Evolutionary conservation across 1,139 yeast species (phyloP), one percentile per base, ranked within the genome.

Genomic region (Candida sojae): DNA sequence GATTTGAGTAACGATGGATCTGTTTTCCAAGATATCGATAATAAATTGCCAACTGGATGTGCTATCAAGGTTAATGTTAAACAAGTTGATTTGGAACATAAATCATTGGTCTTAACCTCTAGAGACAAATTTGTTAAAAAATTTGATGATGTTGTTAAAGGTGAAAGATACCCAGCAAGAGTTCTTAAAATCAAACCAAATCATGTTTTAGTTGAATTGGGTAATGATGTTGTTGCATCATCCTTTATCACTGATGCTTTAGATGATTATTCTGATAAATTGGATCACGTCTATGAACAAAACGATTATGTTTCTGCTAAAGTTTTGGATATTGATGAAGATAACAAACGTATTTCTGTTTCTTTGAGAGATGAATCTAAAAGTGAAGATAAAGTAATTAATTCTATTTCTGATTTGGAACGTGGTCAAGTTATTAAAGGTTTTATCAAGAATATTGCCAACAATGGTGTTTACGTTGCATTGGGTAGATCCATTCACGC

Each of bases 351-450:
- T 62, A 71, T 87, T 42, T 77, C 80, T 42, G 87, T 88, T 35
- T 80, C 90, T 1, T 72, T 91, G 54, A 79, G 96, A 55, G 68
- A 74, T 25, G 68, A 66, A 1, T 66, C 72, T 33, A 66, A 71
- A 31, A 75, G 84, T n/a, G 73, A 67, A 47, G 89, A 87, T 58
- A 80, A 76, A 57, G 63, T 70, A 8, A 75, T 88, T 46, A 63
- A 64, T 23, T 61, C 82, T 1, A 62, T 73, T 45, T 68, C 70
- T n/a, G 93, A 88, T 55, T 62, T 92, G 52, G 69, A 73, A 44
- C 76, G 80, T 52, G 96, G 96, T 30, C 86, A 83, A 50, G 75
- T 88, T 58, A 83, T 91, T 35, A 81, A 84, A 55, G 98, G 96
- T 13, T 87, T 85, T 57, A 81, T 93, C 48, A 86, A 84, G 62